These are phyloP conservation scores for Mycosphaerelloides madeirae DNA, from an alignment of 2,329 filamentous ascomycete species.

Conservation along the genomic window DNA sequence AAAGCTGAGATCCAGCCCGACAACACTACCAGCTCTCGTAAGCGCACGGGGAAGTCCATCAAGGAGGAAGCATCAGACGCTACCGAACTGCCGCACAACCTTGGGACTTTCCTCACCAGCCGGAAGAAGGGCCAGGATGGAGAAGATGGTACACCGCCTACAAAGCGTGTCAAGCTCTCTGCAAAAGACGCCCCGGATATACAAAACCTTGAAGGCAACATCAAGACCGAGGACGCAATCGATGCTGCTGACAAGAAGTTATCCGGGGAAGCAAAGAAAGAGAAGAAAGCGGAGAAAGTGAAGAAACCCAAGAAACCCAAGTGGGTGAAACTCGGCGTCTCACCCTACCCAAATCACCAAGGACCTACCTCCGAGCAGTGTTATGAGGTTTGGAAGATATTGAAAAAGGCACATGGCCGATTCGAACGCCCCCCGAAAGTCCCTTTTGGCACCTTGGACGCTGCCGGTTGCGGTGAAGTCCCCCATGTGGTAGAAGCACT, in stretches of 20 bases:
- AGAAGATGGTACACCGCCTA: slow-evolving; percentile 21
- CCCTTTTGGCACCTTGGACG: slow-evolving; percentile 63
- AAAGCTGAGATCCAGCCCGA: slow-evolving; percentile 4
- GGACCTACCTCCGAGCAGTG: slow-evolving; percentile 66
- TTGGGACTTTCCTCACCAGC: slow-evolving; percentile 40
- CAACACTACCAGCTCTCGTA: slow-evolving; percentile 29
- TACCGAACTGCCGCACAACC: slow-evolving; percentile 53
- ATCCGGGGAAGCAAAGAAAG: slow-evolving; percentile 15
- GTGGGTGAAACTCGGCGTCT: slow-evolving; percentile 45
- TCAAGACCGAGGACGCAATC: slow-evolving; percentile 13
- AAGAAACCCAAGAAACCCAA: slow-evolving; percentile 40
- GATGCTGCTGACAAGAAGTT: slow-evolving; percentile 11
- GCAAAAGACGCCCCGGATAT: slow-evolving; percentile 9
- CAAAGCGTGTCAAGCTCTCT: slow-evolving; percentile 24
- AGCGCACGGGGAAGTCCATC: slow-evolving; percentile 34
- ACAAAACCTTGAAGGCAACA: background rate
- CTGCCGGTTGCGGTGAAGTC: slow-evolving; percentile 66
- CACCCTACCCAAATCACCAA: slow-evolving; percentile 64
- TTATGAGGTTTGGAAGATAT: slow-evolving; percentile 61
- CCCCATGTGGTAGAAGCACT: slow-evolving; percentile 61
- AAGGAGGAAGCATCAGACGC: slow-evolving; percentile 36
- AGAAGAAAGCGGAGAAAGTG: no score
- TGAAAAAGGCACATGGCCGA: slow-evolving; percentile 62
- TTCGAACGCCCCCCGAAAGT: slow-evolving; percentile 63
- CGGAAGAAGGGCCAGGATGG: slow-evolving; percentile 23